Evolutionary conservation across 352 stramenopile species (phyloP).

Genomic region (Pythium guiyangense): DNA sequence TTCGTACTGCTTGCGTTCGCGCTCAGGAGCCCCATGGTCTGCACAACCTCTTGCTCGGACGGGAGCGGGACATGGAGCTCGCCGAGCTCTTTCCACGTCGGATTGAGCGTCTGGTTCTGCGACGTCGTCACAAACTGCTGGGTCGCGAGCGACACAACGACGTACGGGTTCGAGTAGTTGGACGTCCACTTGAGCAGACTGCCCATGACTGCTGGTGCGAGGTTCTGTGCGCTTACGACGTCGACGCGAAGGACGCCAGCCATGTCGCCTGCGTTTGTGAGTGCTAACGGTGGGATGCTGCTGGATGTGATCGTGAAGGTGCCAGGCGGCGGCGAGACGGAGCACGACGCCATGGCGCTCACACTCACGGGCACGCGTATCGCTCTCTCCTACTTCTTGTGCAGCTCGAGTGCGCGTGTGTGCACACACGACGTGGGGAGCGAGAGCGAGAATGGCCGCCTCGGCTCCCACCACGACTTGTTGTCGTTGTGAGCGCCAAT

Average conservation of each 20-base stretch:
- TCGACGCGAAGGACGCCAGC: constrained; percentile 57
- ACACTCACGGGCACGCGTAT: constrained; percentile 1
- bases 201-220: constrained; percentile 53
- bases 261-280: constrained; percentile 4
- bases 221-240: constrained; percentile 47
- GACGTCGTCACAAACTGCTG: constrained; percentile 51
- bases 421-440: not conserved
- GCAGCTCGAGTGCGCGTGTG: constrained; percentile 1
- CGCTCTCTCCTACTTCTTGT: constrained; percentile 2
- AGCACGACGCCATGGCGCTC: constrained; percentile 33
- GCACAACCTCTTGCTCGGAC: constrained; percentile 48
- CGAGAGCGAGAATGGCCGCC: too few species aligned
- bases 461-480: too few species aligned
- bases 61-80: constrained; percentile 47
- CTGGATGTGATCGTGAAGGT: not conserved
- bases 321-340: not conserved
- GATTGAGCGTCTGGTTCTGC: constrained; percentile 48
- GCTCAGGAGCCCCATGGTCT: constrained; percentile 29
- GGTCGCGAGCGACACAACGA: constrained; percentile 45
- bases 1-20: constrained; percentile 11
- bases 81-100: constrained; percentile 62
- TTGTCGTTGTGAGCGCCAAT: too few species aligned
- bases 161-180: constrained; percentile 64
- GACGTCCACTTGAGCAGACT: constrained; percentile 67
- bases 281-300: constrained; percentile 1